Evolutionary conservation across 768 basidiomycete species (phyloP).

Genomic region (Postia placenta): DNA sequence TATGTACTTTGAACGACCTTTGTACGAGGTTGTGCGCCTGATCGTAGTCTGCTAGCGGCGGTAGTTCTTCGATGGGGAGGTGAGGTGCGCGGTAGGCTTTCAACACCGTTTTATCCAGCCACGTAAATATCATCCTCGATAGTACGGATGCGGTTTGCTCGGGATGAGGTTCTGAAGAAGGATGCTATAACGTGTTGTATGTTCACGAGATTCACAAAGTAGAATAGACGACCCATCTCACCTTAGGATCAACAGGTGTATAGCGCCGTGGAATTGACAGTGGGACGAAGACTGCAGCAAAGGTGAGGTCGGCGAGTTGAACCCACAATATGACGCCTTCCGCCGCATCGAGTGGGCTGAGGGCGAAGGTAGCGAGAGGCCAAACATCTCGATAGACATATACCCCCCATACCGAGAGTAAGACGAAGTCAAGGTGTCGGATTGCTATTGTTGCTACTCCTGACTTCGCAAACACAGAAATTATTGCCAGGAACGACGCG

Average conservation of each 20-base stretch:
- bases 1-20: slow-evolving; percentile 21
- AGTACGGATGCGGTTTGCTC: slow-evolving; percentile 40
- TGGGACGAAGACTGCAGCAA: slow-evolving; percentile 31
- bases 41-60: slow-evolving; percentile 28
- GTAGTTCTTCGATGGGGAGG: slow-evolving; percentile 28
- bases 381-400: slow-evolving; percentile 33
- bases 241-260: slow-evolving; percentile 31
- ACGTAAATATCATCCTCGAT: slow-evolving; percentile 33
- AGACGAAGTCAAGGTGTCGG: slow-evolving; percentile 27
- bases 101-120: slow-evolving; percentile 30
- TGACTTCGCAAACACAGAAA: no score
- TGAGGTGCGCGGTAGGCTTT: slow-evolving; percentile 25
- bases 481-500: no score
- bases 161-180: slow-evolving; percentile 24
- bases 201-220: no score
- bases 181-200: no score
- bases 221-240: slow-evolving; percentile 8
- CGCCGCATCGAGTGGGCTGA: slow-evolving; percentile 27
- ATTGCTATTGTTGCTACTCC: slow-evolving; percentile 19
- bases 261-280: slow-evolving; percentile 33
- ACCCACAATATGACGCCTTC: slow-evolving; percentile 31
- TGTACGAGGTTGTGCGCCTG: slow-evolving; percentile 19
- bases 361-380: slow-evolving; percentile 31
- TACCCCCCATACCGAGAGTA: slow-evolving; percentile 26
- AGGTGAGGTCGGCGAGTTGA: slow-evolving; percentile 26